A percentile compares a stretch with the other conserved stretches of the same genome.
Conservation (phyloP, 306 rosid species). For the Clitoria ternatea region DNA sequence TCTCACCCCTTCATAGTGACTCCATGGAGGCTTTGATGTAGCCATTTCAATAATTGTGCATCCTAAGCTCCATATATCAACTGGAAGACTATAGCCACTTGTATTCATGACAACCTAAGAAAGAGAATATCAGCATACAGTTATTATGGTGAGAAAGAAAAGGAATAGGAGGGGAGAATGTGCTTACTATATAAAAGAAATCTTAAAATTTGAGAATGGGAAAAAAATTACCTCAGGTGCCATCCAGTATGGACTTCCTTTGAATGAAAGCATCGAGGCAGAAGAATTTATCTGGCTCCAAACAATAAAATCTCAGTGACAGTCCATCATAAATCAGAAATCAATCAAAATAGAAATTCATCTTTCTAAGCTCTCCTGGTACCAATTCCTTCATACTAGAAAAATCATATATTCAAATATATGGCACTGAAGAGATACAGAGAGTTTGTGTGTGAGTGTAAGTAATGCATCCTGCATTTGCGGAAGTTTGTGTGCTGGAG, state of each 20-base stretch:
- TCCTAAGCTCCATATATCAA: constrained; percentile 98
- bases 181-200: not conserved
- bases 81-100: constrained; percentile 83
- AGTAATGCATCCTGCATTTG: not conserved
- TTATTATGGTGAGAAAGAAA: not conserved
- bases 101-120: constrained; percentile 92
- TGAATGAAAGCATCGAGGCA: constrained; percentile 88
- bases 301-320: constrained; percentile 22
- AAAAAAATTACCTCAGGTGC: constrained; percentile 84
- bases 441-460: not conserved
- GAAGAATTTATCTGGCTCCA: constrained; percentile 67
- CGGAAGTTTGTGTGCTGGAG: not conserved
- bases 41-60: constrained; percentile 99
- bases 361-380: not conserved
- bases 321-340: constrained; percentile 1
- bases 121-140: constrained; percentile 18
- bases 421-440: not conserved
- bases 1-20: constrained; percentile 95
- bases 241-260: constrained; percentile 99
- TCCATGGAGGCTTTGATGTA: constrained; percentile 93
- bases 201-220: not conserved
- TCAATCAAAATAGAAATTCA: not conserved
- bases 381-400: not conserved
- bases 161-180: not conserved
- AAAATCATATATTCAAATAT: constrained; percentile 1